These are phyloP conservation scores for Sphaerostilbella broomeana DNA, from an alignment of 2,329 filamentous ascomycete genomes.

Conservation along the genomic window DNA sequence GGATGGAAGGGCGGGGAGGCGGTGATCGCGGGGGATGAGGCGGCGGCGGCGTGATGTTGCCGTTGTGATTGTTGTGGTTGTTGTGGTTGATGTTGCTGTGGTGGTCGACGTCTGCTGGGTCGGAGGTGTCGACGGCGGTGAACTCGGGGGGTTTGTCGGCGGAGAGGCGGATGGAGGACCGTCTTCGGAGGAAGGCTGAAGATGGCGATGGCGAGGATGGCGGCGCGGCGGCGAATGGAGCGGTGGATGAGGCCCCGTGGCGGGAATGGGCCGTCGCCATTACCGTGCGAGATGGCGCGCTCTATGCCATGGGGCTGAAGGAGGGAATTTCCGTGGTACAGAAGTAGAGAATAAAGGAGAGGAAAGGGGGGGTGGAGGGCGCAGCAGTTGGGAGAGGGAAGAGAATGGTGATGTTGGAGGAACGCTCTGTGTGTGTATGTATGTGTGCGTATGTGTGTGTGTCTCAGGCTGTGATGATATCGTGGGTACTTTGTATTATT, in stretches of 20 bases:
- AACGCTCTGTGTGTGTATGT: too few relatives aligned
- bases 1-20: constrained; percentile 34
- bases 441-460: too few relatives aligned
- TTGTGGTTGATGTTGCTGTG: background rate
- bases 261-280: constrained; percentile 18
- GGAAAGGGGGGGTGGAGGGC: background rate
- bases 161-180: constrained; percentile 2
- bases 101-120: background rate
- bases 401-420: too few relatives aligned
- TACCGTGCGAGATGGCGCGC: constrained; percentile 5
- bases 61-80: too few relatives aligned
- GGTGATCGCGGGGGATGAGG: background rate
- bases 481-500: too few relatives aligned
- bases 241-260: constrained; percentile 17
- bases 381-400: too few relatives aligned
- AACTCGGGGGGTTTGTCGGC: background rate
- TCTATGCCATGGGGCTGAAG: constrained; percentile 18
- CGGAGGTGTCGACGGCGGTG: background rate
- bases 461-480: too few relatives aligned
- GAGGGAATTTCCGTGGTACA: too few relatives aligned
- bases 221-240: constrained; percentile 10
- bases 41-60: background rate
- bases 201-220: background rate
- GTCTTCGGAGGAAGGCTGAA: background rate
- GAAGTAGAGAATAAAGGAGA: background rate